Evolutionary conservation across 1,139 yeast species (phyloP), one percentile per base, ranked within the genome.

Genomic region (Hansenula lynferdii): DNA sequence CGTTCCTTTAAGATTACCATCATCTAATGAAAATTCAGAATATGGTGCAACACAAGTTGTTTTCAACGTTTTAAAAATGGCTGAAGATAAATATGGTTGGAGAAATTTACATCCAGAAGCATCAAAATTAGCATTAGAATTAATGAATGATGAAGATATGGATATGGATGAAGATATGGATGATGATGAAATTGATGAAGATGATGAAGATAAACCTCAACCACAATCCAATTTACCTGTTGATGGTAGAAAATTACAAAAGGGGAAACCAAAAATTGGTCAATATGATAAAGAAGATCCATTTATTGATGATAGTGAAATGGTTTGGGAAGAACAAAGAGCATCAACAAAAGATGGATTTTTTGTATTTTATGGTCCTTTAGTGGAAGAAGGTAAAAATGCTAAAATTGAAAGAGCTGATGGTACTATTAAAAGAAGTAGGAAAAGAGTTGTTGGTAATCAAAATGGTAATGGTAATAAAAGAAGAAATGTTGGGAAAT

Each of bases 291-390:
- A 77, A 39, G 82, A 85, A 45, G 99, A 94, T 62, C 98, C 98
- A 2, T 94, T 94, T 56, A 92, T 94, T 44, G 99, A 94, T 63
- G 98, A 94, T 60, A 77, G 85, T 21, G 99, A 92, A 61, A 68
- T 89, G 53, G 76, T 80, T 45, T 85, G 94, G 85, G 97, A 92
- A 60, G 97, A 90, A 58, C 94, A 85, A 50, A 80, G 95, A 9
- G 92, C 94, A 3, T 79, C 94, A 1, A 89, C 96, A 0, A 85
- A 85, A 49, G 97, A 92, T 55, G 98, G 98, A 3, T 94, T 92
- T 60, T 94, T 92, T 54, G 97, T 94, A 1, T 94, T 82, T 59
- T 86, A 90, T 69, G 99, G 99, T 0, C 95, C 96, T 6, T 67
- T 94, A 44, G 80, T 85, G 24, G 92, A 84, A 42, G 94, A 84